phyloP scores from a whole-genome alignment of 106 monocot genomes.

The Gastrodia elata region DNA sequence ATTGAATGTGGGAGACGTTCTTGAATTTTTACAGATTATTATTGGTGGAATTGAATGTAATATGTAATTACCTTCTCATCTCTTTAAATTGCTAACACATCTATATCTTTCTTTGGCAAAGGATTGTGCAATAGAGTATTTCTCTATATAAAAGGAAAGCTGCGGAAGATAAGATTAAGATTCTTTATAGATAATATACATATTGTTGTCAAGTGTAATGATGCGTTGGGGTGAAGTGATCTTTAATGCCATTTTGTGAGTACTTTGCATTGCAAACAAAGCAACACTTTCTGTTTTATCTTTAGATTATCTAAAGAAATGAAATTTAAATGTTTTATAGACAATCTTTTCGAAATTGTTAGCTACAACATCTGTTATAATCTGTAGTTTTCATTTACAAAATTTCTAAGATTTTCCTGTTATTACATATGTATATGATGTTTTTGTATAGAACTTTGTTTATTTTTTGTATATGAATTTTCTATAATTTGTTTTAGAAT shows the following conservation, averaged over 20 bases:
- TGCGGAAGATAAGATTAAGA: not conserved
- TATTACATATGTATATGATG: not conserved
- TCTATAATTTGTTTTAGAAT: too few species aligned
- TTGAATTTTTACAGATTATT: not conserved
- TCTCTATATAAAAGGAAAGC: too few species aligned
- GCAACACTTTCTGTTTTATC: not conserved
- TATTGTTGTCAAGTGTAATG: not conserved
- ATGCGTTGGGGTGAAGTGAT: not conserved
- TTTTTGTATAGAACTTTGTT: not conserved
- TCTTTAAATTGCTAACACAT: too few species aligned
- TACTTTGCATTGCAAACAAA: not conserved
- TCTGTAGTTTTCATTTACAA: not conserved
- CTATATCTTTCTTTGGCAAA: too few species aligned
- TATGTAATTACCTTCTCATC: too few species aligned
- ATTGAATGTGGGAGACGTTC: not conserved
- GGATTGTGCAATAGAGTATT: too few species aligned
- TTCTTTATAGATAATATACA: not conserved
- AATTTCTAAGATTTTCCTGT: not conserved
- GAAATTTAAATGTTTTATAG: not conserved
- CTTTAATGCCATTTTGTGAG: not conserved
- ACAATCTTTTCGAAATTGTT: not conserved
- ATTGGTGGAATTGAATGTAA: too few species aligned
- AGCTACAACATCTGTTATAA: not conserved
- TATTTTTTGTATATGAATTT: too few species aligned
- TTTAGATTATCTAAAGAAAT: not conserved